These are phyloP conservation scores for Rhodotorula diobovata DNA, from an alignment of 768 basidiomycete genomes.

Conservation along the genomic window DNA sequence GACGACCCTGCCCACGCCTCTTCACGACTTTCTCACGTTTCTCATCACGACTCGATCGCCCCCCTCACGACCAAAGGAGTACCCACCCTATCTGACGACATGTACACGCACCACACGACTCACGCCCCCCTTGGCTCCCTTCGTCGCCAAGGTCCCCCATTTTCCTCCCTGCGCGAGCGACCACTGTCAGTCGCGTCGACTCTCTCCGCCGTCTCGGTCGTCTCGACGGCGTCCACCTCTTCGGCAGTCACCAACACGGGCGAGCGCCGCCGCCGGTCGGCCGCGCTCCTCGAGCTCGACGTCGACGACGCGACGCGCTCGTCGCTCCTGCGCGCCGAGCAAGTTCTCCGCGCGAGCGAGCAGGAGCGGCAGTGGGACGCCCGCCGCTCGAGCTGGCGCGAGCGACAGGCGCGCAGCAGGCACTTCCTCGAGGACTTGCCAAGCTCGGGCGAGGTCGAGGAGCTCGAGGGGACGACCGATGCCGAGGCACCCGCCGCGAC, in stretches of 20 bases:
- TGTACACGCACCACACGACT: not conserved
- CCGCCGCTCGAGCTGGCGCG: constrained; percentile 3
- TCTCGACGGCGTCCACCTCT: not conserved
- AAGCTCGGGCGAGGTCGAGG: not conserved
- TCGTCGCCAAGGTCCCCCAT: not conserved
- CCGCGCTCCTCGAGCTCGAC: constrained; percentile 11
- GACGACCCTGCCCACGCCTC: not conserved
- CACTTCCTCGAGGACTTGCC: not conserved
- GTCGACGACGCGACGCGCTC: constrained; percentile 1
- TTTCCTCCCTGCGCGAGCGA: not conserved
- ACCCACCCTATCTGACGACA: not conserved
- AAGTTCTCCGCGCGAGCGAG: constrained; percentile 17
- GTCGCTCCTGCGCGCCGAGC: constrained; percentile 14
- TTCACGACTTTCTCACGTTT: not conserved
- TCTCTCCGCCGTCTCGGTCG: constrained; percentile 6
- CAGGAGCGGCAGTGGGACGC: constrained; percentile 17
- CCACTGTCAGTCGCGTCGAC: constrained; percentile 10
- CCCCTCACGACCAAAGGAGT: not conserved
- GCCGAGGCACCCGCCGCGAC: not conserved
- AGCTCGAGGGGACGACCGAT: not conserved
- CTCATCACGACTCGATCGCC: no score
- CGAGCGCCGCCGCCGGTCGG: constrained; percentile 6
- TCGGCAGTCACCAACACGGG: not conserved
- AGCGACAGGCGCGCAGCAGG: constrained; percentile 4
- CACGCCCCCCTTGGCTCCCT: not conserved